A percentile compares a stretch with the other conserved stretches of the same genome.
Conservation (phyloP, 106 monocot genomes). For the Iris macrosiphon region DNA sequence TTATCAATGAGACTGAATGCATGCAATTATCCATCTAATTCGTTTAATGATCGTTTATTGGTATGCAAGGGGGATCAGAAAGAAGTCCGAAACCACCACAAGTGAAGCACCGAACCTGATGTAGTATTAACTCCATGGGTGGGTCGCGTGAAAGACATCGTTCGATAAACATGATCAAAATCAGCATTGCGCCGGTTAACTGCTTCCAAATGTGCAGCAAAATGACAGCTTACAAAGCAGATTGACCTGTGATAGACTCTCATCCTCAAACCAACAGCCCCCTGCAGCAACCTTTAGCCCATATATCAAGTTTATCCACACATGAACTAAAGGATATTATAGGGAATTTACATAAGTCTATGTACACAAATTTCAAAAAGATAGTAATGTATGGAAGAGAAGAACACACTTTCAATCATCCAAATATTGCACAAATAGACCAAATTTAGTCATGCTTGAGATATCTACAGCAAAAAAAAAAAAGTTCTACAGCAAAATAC, state of each 20-base stretch:
- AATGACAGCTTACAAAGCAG: conserved; percentile 70
- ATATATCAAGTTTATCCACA: conserved; percentile 11
- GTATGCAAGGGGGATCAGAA: too few relatives aligned
- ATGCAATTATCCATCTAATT: too few relatives aligned
- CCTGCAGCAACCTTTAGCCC: conserved; percentile 27
- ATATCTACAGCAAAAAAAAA: too few relatives aligned
- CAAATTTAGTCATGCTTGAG: too few relatives aligned
- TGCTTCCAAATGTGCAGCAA: conserved; percentile 77
- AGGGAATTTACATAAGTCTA: too few relatives aligned
- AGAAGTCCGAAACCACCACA: neutral
- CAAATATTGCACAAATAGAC: too few relatives aligned
- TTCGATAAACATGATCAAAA: conserved; percentile 57
- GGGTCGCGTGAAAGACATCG: conserved; percentile 49
- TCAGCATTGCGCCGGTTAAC: conserved; percentile 64
- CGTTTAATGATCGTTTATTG: too few relatives aligned
- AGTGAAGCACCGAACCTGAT: conserved; percentile 24
- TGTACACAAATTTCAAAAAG: too few relatives aligned
- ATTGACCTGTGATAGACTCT: conserved; percentile 59
- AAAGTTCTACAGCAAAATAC: too few relatives aligned
- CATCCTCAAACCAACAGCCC: conserved; percentile 69
- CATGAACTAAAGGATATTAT: too few relatives aligned
- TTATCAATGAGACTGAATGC: neutral
- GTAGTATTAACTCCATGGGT: conserved; percentile 32
- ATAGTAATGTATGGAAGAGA: too few relatives aligned
- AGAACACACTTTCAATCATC: too few relatives aligned